Conservation (phyloP, 768 basidiomycete species). For the Erythrobasidium yunnanense region DNA sequence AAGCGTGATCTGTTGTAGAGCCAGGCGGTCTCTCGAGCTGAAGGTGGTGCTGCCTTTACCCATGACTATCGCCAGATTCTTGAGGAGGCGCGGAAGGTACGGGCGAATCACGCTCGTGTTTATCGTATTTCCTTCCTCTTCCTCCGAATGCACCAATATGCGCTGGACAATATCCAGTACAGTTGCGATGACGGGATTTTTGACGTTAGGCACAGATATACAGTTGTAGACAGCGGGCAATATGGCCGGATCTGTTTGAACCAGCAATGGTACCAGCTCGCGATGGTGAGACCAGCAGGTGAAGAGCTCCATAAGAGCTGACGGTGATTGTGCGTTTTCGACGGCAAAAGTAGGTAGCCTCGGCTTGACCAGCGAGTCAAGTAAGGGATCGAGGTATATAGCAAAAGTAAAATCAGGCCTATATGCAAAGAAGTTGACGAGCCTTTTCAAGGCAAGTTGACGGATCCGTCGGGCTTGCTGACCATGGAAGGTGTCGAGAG, state of each 20-base stretch:
- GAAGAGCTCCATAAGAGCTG: conserved; percentile 75
- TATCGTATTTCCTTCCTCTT: conserved; percentile 46
- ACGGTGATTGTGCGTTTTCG: conserved; percentile 87
- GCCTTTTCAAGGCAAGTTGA: conserved; percentile 70
- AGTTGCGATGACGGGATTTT: conserved; percentile 65
- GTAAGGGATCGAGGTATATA: conserved; percentile 58
- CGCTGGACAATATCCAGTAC: conserved; percentile 77
- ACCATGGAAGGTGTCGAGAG: conserved; percentile 40
- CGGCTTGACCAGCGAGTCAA: conserved; percentile 64
- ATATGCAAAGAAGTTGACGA: conserved; percentile 75
- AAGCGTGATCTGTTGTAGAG: conserved; percentile 69
- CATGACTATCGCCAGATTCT: conserved; percentile 59
- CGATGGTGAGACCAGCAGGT: conserved; percentile 58
- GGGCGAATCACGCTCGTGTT: conserved; percentile 55
- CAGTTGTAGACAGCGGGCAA: conserved; percentile 73
- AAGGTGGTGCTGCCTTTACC: conserved; percentile 48
- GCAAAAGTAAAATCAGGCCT: conserved; percentile 64
- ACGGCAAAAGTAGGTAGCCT: conserved; percentile 60
- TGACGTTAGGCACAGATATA: conserved; percentile 69
- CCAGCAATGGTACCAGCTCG: conserved; percentile 55
- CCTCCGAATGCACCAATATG: conserved; percentile 48
- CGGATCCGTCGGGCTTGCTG: conserved; percentile 59
- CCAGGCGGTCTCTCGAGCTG: conserved; percentile 46
- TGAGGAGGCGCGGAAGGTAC: conserved; percentile 59
- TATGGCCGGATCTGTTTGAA: conserved; percentile 56